phyloP scores from a whole-genome alignment of 495 filamentous ascomycete species.

The Cercophora newfieldiana region DNA sequence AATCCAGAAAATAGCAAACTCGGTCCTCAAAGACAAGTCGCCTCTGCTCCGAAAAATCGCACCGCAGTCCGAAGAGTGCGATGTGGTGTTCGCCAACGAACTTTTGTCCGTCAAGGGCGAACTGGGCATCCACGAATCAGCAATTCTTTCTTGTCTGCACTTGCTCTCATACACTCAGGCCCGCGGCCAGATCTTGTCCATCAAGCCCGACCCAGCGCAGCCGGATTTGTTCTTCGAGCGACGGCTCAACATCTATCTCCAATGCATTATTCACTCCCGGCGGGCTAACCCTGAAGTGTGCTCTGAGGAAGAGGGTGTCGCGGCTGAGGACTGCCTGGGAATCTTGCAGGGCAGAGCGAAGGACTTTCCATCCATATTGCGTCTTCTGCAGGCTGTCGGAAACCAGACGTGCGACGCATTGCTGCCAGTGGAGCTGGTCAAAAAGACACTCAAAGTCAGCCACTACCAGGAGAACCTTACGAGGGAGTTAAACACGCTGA shows the following conservation, averaged over 20 bases:
- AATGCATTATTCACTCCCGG: slow-evolving; percentile 13
- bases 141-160: slow-evolving; percentile 19
- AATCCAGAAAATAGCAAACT: slow-evolving; percentile 7
- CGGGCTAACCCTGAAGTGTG: slow-evolving; percentile 7
- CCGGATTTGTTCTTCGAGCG: slow-evolving; percentile 17
- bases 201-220: background rate
- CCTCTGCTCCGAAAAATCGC: slow-evolving; percentile 1
- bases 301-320: slow-evolving; percentile 16
- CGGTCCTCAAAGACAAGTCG: slow-evolving; percentile 11
- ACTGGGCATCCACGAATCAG: slow-evolving; percentile 17
- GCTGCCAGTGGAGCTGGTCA: slow-evolving; percentile 9
- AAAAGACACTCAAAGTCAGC: slow-evolving; percentile 9
- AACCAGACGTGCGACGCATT: slow-evolving; percentile 1
- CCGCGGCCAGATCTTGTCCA: slow-evolving; percentile 15
- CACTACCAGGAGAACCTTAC: slow-evolving; percentile 18
- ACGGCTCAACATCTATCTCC: slow-evolving; percentile 13
- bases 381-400: slow-evolving; percentile 13
- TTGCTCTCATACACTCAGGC: slow-evolving; percentile 15
- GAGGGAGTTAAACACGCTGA: slow-evolving; percentile 1
- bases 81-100: slow-evolving; percentile 18
- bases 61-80: slow-evolving; percentile 10
- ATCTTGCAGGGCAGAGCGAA: slow-evolving; percentile 6
- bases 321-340: slow-evolving; percentile 16
- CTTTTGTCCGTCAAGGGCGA: slow-evolving; percentile 12
- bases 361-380: slow-evolving; percentile 18